Conservation (phyloP, 176 grass and related monocot species). For the Pharus latifolius region DNA sequence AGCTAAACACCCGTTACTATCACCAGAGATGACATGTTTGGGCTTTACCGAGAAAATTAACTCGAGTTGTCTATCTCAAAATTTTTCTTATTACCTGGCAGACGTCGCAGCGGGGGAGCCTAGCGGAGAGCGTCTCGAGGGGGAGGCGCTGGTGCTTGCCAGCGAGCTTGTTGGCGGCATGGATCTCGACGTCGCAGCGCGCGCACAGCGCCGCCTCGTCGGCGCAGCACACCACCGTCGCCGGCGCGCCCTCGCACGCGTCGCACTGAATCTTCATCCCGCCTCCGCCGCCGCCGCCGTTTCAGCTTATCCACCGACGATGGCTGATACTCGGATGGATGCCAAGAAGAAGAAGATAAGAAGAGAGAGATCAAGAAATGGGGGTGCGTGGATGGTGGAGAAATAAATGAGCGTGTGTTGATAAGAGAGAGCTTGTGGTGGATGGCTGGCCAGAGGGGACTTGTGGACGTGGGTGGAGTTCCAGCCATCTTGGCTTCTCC, state of each 20-base stretch:
- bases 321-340: background rate
- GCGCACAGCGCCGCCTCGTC: slow-evolving; percentile 91
- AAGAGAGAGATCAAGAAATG: background rate
- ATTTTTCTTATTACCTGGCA: no score
- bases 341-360: slow-evolving; percentile 4
- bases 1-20: no score
- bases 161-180: slow-evolving; percentile 78
- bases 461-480: slow-evolving; percentile 22
- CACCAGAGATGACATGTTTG: no score
- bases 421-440: slow-evolving; percentile 24
- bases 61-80: no score
- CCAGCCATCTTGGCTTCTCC: no score
- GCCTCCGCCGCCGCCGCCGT: background rate
- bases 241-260: slow-evolving; percentile 57
- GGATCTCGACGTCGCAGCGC: slow-evolving; percentile 71
- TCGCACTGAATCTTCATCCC: slow-evolving; percentile 90
- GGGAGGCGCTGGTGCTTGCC: slow-evolving; percentile 83
- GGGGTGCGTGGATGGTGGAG: slow-evolving; percentile 1
- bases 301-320: background rate
- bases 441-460: background rate
- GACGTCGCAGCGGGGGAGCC: slow-evolving; percentile 67
- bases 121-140: slow-evolving; percentile 53
- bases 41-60: no score
- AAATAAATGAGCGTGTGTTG: slow-evolving; percentile 5
- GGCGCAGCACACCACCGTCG: slow-evolving; percentile 71